Base-by-base conservation (phyloP, 2,329 filamentous ascomycete genomes). In the Mycosphaerella arachidis region DNA sequence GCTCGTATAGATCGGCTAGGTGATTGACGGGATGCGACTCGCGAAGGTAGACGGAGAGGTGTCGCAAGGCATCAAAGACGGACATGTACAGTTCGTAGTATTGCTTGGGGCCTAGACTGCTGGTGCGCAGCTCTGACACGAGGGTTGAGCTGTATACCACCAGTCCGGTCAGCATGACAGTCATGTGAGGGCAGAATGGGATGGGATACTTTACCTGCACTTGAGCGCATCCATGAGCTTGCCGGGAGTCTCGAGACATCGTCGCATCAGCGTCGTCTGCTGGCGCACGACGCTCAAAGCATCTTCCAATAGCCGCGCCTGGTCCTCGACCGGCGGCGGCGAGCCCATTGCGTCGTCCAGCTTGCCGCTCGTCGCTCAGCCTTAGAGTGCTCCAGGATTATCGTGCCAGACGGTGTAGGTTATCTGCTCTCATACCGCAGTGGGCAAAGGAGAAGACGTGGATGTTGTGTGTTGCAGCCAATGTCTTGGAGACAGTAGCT, bases 11-110 rank as follows among this genome's bases (percentile, higher is more conserved):
- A 75, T 99, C 94, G 76, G 94, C 94, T 58, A 99, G 87, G 80
- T 99, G 94, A 76, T 99, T 97, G 67, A 95, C 90, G 4, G 94
- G 94, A 77, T 99, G 94, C 72, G 92, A 97, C 74, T 99, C 94
- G 77, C 92, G 92, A 48, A 99, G 87, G 77, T 97, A 96, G 65
- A 96, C 91, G 57, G 94, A 95, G 56, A 99, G 87, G 78, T 97
- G 93, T 75, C 94, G 92, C 74, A 99, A 80, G 65, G 95, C 93
- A 81, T 99, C 94, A 78, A 99, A 99, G 64, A 99, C 92, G 66
- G 94, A 86, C 94, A 99, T 99, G 80, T 99, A 99, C 60, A 99
- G 85, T 81, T 99, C 95, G 77, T 99, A 99, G 81, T 99, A 99
- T 77, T 99, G 94, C 77, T 99, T 99, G 35, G 94, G 94, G n/a